Percentiles rank a stretch among this genome's conserved stretches.
phyloP scores from a whole-genome alignment of 192 early-diverging fungal species.

The Coemansia sp. region DNA sequence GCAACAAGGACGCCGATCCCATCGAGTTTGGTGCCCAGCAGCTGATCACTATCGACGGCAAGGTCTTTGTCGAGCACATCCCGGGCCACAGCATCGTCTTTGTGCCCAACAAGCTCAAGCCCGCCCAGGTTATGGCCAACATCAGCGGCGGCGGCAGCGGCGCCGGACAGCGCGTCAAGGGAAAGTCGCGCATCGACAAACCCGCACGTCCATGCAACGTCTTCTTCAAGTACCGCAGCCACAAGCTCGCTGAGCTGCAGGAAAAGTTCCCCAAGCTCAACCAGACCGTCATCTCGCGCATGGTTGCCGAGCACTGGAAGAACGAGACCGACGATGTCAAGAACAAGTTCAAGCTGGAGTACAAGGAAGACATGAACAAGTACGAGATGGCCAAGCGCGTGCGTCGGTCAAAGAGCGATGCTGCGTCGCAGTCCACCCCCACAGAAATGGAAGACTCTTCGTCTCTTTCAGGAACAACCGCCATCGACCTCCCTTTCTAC shows the following conservation, averaged over 20 bases:
- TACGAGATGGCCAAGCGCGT: slow-evolving; percentile 50
- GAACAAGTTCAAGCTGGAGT: slow-evolving; percentile 35
- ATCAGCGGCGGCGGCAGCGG: not conserved
- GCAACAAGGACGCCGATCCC: slow-evolving; percentile 20
- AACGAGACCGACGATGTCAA: slow-evolving; percentile 46
- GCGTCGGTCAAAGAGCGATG: slow-evolving; percentile 7
- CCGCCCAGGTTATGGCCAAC: slow-evolving; percentile 4
- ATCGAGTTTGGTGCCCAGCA: slow-evolving; percentile 32
- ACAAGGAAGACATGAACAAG: slow-evolving; percentile 44
- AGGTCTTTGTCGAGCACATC: slow-evolving; percentile 40
- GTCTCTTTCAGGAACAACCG: not conserved
- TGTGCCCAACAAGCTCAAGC: slow-evolving; percentile 20
- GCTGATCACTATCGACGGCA: slow-evolving; percentile 35
- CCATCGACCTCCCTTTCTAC: slow-evolving; percentile 7
- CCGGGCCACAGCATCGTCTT: slow-evolving; percentile 48
- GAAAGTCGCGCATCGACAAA: slow-evolving; percentile 22
- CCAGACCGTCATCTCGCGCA: slow-evolving; percentile 54
- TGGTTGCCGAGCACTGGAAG: slow-evolving; percentile 55
- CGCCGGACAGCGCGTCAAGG: slow-evolving; percentile 1
- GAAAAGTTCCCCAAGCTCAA: slow-evolving; percentile 44
- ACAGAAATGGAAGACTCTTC: not conserved
- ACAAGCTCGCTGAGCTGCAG: slow-evolving; percentile 46
- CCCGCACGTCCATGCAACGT: slow-evolving; percentile 50
- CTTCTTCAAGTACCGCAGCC: slow-evolving; percentile 57
- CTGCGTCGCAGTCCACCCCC: not conserved